Conservation (phyloP, 176 grass and related monocot genomes). For the Panicum miliaceum region DNA sequence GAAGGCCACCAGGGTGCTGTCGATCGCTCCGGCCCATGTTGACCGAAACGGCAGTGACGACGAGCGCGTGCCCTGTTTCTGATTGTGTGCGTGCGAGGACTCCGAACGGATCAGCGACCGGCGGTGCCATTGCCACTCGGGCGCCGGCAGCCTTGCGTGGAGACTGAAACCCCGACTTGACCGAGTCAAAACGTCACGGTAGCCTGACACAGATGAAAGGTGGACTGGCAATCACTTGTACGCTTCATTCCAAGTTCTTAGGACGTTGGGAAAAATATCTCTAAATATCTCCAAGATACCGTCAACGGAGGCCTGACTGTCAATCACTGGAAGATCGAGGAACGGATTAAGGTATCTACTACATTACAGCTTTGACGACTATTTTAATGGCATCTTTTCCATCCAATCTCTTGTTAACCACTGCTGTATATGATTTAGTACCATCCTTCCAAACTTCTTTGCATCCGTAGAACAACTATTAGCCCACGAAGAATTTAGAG, state of each 20-base stretch:
- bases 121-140: background rate
- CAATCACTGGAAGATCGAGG: no score
- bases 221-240: background rate
- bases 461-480: no score
- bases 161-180: background rate
- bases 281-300: background rate
- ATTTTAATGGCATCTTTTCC: no score
- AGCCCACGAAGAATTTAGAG: no score
- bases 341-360: no score
- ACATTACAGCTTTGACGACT: no score
- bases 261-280: background rate
- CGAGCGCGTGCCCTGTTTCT: background rate
- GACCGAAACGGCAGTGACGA: background rate
- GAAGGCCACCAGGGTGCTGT: background rate
- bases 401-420: no score
- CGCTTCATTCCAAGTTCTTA: background rate
- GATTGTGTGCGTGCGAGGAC: background rate
- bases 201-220: background rate
- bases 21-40: background rate
- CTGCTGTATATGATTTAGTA: no score
- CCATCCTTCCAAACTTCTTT: no score
- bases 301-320: no score
- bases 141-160: background rate
- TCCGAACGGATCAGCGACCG: background rate
- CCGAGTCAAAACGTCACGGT: background rate